Evolutionary conservation across 2,329 filamentous ascomycete genomes (phyloP).

Genomic region (Sporothrix variecibatus): DNA sequence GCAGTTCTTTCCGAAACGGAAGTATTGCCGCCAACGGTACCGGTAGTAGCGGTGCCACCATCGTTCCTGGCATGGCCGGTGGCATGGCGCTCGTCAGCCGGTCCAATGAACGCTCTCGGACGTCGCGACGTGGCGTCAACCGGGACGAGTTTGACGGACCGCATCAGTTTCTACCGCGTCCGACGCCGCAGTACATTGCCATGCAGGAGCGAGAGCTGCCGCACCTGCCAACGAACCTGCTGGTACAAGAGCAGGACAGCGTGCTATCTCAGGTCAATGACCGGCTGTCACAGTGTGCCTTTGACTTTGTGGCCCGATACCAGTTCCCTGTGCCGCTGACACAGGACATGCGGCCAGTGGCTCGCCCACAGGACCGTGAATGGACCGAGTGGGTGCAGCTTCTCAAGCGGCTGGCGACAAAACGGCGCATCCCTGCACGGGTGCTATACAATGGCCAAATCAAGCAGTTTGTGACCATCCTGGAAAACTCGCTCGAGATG

Average conservation of each 20-base stretch:
- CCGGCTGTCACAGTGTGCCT: slow-evolving; percentile 79
- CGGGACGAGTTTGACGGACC: slow-evolving; percentile 89
- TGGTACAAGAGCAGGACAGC: slow-evolving; percentile 81
- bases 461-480: slow-evolving; percentile 84
- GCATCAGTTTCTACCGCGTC: slow-evolving; percentile 76
- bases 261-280: slow-evolving; percentile 82
- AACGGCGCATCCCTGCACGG: slow-evolving; percentile 78
- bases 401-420: slow-evolving; percentile 81
- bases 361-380: slow-evolving; percentile 74
- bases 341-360: slow-evolving; percentile 76
- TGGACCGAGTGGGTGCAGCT: slow-evolving; percentile 94
- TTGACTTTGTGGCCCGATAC: slow-evolving; percentile 88
- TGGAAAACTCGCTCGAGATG: slow-evolving; percentile 89
- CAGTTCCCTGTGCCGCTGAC: slow-evolving; percentile 86
- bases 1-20: not conserved
- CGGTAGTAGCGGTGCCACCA: slow-evolving; percentile 37
- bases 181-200: slow-evolving; percentile 69
- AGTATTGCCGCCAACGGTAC: not conserved
- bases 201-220: slow-evolving; percentile 79
- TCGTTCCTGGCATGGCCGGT: not conserved
- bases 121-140: slow-evolving; percentile 73
- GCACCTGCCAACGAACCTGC: slow-evolving; percentile 77
- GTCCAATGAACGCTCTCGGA: slow-evolving; percentile 52
- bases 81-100: slow-evolving; percentile 46
- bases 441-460: slow-evolving; percentile 89